Conservation (phyloP, 148 eudicot genomes). For the Agrostemma githago region DNA sequence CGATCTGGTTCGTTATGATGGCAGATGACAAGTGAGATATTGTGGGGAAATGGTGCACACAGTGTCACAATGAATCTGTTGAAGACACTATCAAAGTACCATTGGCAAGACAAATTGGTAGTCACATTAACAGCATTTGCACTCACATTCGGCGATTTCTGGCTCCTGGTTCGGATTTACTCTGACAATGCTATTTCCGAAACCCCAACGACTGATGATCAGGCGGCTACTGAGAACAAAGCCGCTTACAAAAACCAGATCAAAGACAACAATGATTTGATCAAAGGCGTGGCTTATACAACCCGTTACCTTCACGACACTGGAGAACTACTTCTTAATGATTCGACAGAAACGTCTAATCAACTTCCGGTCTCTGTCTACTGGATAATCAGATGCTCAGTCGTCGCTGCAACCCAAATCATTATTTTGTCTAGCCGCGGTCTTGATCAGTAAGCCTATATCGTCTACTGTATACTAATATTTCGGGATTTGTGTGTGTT, state of each 20-base stretch:
- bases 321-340: constrained; percentile 28
- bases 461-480: too few relatives aligned
- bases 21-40: constrained; percentile 38
- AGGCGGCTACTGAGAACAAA: constrained; percentile 30
- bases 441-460: constrained; percentile 6
- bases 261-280: constrained; percentile 35
- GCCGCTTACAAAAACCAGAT: constrained; percentile 31
- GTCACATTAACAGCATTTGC: constrained; percentile 44
- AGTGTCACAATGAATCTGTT: constrained; percentile 32
- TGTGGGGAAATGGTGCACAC: constrained; percentile 39
- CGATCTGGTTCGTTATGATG: background rate
- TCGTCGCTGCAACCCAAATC: constrained; percentile 43
- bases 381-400: constrained; percentile 38
- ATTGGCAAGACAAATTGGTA: constrained; percentile 50
- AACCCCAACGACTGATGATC: constrained; percentile 43
- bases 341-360: constrained; percentile 20
- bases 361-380: constrained; percentile 40
- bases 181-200: constrained; percentile 39
- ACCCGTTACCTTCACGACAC: constrained; percentile 29
- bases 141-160: constrained; percentile 42
- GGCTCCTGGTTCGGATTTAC: constrained; percentile 49
- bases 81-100: constrained; percentile 22
- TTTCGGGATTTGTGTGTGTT: background rate
- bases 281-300: constrained; percentile 31
- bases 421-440: constrained; percentile 33